Base-by-base conservation (phyloP, 176 grass and related monocot species). In the Typha latifolia region DNA sequence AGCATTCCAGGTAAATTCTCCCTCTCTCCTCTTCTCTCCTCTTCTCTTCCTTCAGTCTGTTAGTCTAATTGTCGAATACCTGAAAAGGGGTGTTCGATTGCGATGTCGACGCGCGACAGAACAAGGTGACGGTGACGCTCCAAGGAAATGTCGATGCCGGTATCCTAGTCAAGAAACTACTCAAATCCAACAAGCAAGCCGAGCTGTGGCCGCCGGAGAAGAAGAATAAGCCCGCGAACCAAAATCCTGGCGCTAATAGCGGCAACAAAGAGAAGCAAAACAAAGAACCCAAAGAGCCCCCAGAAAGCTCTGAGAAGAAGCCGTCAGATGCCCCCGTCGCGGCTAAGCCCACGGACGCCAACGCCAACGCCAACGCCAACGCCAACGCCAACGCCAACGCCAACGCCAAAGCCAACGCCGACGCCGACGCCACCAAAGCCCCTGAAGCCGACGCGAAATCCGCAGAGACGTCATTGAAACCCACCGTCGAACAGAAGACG, bases 151-250 rank as follows among this genome's bases (percentile, higher is more conserved):
- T 84, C 12, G 84, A 91, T 14, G 75, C 81, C 66, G 70, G 51
- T 34, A 13, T 70, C 20, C 78, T 91, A 14, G 16, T 91, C 12
- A 67, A 72, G 14, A 87, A 80, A 78, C 8, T 91, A 48, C 71
- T 47, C 19, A 91, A 84, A 68, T 87, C 89, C 49, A 74, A 78
- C 49, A 91, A 87, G 69, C 81, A 77, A n/a, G 89, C 89, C 1
- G 74, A 82, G 65, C 78, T 56, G 2, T 87, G 64, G 86, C 71
- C 67, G 0, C 74, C 72, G 81, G 72, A 69, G 77, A 77, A 81
- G 37, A 65, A 47, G 27, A 50, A 56, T 50, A 53, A 47, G 26
- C 66, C 68, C 20, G 47, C 70, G 49, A 70, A 66, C 49, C 88
- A 83, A 49, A 75, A 21, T 32, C 63, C 74, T 21, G 56, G 68